Percentiles rank a stretch among this genome's conserved stretches.
These are phyloP conservation scores for Puccinia horiana DNA, from an alignment of 1,284 basidiomycete species.

Conservation along the genomic window DNA sequence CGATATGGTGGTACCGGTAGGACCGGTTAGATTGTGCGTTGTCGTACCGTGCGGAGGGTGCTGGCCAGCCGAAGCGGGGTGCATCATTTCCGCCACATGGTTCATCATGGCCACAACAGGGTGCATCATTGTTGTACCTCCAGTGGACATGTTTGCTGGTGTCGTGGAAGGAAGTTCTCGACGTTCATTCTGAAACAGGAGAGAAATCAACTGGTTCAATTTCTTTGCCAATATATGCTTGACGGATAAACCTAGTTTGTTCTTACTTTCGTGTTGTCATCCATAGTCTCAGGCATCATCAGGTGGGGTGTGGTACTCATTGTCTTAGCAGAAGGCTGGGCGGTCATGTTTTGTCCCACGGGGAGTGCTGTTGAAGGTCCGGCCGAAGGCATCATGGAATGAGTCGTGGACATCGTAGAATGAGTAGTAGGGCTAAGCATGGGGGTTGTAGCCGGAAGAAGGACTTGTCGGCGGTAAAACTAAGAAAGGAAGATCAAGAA, in stretches of 20 bases:
- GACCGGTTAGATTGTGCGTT: neutral
- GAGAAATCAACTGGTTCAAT: neutral
- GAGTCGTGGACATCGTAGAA: neutral
- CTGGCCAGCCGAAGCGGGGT: neutral
- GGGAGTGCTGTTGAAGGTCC: neutral
- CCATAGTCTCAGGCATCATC: neutral
- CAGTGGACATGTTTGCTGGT: neutral
- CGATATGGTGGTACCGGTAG: neutral
- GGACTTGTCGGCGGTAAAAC: slow-evolving; percentile 4
- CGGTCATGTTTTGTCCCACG: neutral
- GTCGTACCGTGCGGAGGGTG: too few relatives aligned
- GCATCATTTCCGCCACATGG: neutral
- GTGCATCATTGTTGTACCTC: too few relatives aligned
- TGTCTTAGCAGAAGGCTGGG: neutral
- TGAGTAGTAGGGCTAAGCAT: neutral
- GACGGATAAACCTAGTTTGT: neutral
- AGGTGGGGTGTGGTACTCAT: neutral
- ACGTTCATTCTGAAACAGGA: neutral
- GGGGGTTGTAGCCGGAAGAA: neutral
- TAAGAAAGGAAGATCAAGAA: neutral
- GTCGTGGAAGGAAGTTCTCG: neutral
- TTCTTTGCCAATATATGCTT: neutral
- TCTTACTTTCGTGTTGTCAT: neutral
- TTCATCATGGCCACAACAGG: neutral
- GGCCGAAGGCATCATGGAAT: neutral